Evolutionary conservation across 2,329 filamentous ascomycete genomes (phyloP).

Genomic region (Nemania sp.): DNA sequence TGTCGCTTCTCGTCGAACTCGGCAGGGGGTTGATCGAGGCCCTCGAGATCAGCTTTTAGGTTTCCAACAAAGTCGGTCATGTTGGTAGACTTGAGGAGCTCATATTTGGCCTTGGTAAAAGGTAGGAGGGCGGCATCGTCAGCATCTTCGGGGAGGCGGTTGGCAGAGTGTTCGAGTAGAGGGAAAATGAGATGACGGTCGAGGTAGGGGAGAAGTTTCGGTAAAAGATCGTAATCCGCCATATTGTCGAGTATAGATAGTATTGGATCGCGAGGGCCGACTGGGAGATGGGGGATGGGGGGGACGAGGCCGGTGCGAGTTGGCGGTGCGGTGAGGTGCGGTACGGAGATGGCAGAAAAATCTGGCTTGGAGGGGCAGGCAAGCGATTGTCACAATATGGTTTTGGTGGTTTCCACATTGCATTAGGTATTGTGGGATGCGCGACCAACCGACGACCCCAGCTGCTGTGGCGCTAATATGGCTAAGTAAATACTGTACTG

Average conservation of each 20-base stretch:
- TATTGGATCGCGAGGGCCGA: constrained; percentile 39
- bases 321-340: constrained; percentile 20
- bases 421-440: constrained; percentile 41
- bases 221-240: constrained; percentile 82
- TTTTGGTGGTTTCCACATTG: constrained; percentile 42
- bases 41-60: constrained; percentile 89
- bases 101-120: constrained; percentile 88
- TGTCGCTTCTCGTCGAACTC: constrained; percentile 92
- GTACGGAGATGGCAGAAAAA: too few species aligned
- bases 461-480: constrained; percentile 24
- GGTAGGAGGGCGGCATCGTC: constrained; percentile 70
- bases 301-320: constrained; percentile 22
- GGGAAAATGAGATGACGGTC: constrained; percentile 98
- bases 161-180: constrained; percentile 89
- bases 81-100: constrained; percentile 95
- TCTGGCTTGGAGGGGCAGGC: constrained; percentile 39
- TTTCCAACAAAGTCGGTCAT: constrained; percentile 98
- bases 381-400: constrained; percentile 32
- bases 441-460: constrained; percentile 16
- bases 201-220: constrained; percentile 89
- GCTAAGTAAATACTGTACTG: background rate
- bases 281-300: constrained; percentile 14
- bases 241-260: constrained; percentile 66
- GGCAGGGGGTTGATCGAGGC: constrained; percentile 79
- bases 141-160: constrained; percentile 81